Base-by-base conservation (phyloP, 768 basidiomycete species). In the Xerocomellus dryophilus region DNA sequence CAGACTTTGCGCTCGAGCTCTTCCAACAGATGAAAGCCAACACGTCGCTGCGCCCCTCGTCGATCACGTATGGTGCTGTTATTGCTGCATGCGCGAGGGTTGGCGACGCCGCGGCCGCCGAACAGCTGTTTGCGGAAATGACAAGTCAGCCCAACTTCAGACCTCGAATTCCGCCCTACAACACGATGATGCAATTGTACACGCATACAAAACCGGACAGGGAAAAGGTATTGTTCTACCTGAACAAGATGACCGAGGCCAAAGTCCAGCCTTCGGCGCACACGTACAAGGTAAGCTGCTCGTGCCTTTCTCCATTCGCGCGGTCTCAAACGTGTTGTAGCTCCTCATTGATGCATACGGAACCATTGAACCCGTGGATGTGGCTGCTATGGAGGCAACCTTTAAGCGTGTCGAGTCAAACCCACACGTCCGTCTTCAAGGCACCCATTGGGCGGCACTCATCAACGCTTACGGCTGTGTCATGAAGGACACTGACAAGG, bases 131-230 rank as follows among this genome's bases (percentile, higher is more conserved):
- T 73, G 65, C 72, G 51, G 94, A 98, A 75, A 98, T 99, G 97
- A 69, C 76, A 0, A 59, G 70, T 41, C 77, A 83, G 54, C 75
- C 71, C 34, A 87, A 86, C 61, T 98, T 93, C 78, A 87, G 79
- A 72, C 87, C 95, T 9, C 79, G 94, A 7, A 85, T 97, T 1
- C 97, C 96, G 18, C 96, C 96, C 1, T 99, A 86, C 79, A 99
- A 99, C 74, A 94, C 89, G 32, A 97, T 99, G 94, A 98, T 99
- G 83, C 97, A 99, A 69, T 78, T 96, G 62, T 94, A 93, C 73
- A 86, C 88, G 45, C 83, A 86, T 51, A 93, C 89, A n/a, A 90
- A 89, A 69, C 96, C 93, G 2, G 86, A 91, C 58, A 82, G 93
- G 48, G 80, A 79, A 25, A 80, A 84, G 43, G 90, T 87, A 17